Conservation (phyloP, 257 asterid species). For the Leonotis leonurus region DNA sequence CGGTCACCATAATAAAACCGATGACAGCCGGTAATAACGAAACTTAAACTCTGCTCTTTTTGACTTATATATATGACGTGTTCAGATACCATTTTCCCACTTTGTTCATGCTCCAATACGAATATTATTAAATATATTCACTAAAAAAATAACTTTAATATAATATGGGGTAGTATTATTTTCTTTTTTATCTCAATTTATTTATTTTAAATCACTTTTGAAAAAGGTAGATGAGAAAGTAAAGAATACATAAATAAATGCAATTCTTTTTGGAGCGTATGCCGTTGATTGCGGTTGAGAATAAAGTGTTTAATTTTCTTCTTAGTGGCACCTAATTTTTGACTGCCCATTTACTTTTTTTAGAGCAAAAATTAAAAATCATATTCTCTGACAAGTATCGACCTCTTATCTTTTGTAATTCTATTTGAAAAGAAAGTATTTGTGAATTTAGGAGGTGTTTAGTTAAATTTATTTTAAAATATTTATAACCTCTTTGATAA, state of each 20-base stretch:
- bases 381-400: slow-evolving; percentile 9
- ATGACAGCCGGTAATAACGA: slow-evolving; percentile 50
- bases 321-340: slow-evolving; percentile 21
- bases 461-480: no score
- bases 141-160: no score
- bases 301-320: slow-evolving; percentile 32
- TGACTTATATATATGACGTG: slow-evolving; percentile 39
- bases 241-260: slow-evolving; percentile 16
- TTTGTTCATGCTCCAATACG: background rate
- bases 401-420: background rate
- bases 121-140: background rate
- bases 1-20: slow-evolving; percentile 53
- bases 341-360: background rate
- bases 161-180: background rate
- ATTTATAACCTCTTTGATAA: no score
- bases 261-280: slow-evolving; percentile 27
- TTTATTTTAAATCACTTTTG: background rate
- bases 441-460: no score
- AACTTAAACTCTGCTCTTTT: slow-evolving; percentile 32
- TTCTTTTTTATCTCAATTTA: background rate
- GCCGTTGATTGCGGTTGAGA: slow-evolving; percentile 92
- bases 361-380: slow-evolving; percentile 3
- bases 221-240: slow-evolving; percentile 26
- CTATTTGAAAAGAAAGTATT: background rate
- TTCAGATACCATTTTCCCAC: slow-evolving; percentile 16